phyloP scores from a whole-genome alignment of 1,139 yeast species.

The Kluyveromyces sp. region DNA sequence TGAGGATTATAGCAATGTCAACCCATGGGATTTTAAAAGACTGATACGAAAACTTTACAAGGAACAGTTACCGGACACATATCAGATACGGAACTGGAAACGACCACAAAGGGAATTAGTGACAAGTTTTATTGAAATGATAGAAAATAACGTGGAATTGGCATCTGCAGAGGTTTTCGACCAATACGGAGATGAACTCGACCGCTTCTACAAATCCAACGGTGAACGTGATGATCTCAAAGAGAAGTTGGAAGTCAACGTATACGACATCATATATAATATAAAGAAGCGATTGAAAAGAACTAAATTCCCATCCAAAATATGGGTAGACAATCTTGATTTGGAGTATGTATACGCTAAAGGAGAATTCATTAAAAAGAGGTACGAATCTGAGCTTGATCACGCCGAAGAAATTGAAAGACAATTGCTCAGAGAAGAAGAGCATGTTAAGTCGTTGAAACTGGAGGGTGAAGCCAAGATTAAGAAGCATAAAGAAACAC shows the following conservation, averaged over 20 bases:
- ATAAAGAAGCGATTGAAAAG: slow-evolving; percentile 17
- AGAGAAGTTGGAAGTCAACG: slow-evolving; percentile 16
- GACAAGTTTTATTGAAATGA: slow-evolving; percentile 16
- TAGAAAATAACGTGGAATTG: slow-evolving; percentile 20
- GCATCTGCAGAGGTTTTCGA: slow-evolving; percentile 19
- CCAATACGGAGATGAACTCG: slow-evolving; percentile 16
- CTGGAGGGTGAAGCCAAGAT: slow-evolving; percentile 9
- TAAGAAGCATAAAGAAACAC: slow-evolving; percentile 11
- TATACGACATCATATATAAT: slow-evolving; percentile 19
- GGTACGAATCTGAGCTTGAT: slow-evolving; percentile 19
- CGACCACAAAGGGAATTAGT: slow-evolving; percentile 16
- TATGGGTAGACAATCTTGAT: slow-evolving; percentile 23
- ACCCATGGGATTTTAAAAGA: slow-evolving; percentile 24
- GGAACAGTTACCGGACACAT: slow-evolving; percentile 17
- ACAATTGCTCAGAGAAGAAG: slow-evolving; percentile 17
- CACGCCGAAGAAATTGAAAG: slow-evolving; percentile 20
- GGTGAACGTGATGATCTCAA: slow-evolving; percentile 13
- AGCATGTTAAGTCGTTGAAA: slow-evolving; percentile 15
- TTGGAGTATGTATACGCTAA: slow-evolving; percentile 27
- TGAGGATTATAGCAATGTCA: slow-evolving; percentile 15
- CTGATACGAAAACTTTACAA: slow-evolving; percentile 17
- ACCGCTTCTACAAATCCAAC: neutral
- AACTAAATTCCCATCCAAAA: slow-evolving; percentile 22
- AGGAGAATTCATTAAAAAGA: slow-evolving; percentile 22
- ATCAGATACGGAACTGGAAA: slow-evolving; percentile 20